Base-by-base conservation (phyloP, 2,329 filamentous ascomycete species). In the Trichoderma sp. region DNA sequence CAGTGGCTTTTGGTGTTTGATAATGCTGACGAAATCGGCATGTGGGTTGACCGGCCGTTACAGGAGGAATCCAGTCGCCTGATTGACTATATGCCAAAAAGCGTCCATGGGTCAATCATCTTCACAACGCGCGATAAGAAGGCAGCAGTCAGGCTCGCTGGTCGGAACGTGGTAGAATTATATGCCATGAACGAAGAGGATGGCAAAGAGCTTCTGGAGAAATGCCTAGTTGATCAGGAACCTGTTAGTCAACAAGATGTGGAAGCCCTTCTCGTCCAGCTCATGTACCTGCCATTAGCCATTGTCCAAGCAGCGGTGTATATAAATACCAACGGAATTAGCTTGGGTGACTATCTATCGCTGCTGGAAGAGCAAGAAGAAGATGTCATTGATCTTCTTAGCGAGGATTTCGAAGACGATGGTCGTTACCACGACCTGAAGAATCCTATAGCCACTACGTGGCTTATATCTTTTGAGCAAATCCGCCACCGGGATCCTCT, bases 1-100 rank as follows among this genome's bases (percentile, higher is more conserved):
- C 71, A 72, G 1, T 85, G 82, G 84, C 75, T 86, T 1, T 70
- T 85, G 53, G 76, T 86, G 50, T 65, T 85, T n/a, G 83, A 86
- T 68, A 85, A 84, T 64, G 82, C 81, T 13, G 82, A 85, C 68
- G 81, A 85, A 70, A 62, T 63, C 4, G 71, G 79, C 1, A 70
- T 83, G 2, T 68, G 82, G 0, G 76, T 78, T 50, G 74, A 73
- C 26, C 11, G 71, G 6, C 47, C 73, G 6, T 53, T 6, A 23
- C 47, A 23, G 20, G 47, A 23, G 20, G 47, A 53, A 12, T 7
- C 47, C 20, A 23, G 20, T 23, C 11, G 68, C 6, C 73, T 81
- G 2, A 55, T 36, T 1, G 67, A 79, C 6, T 78, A 78, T 73
- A 73, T 84, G 6, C 82, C 80, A 0, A 59, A 59, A 0, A 74